These are phyloP conservation scores for Ophiostoma ips DNA, from an alignment of 2,329 filamentous ascomycete genomes.

Conservation along the genomic window DNA sequence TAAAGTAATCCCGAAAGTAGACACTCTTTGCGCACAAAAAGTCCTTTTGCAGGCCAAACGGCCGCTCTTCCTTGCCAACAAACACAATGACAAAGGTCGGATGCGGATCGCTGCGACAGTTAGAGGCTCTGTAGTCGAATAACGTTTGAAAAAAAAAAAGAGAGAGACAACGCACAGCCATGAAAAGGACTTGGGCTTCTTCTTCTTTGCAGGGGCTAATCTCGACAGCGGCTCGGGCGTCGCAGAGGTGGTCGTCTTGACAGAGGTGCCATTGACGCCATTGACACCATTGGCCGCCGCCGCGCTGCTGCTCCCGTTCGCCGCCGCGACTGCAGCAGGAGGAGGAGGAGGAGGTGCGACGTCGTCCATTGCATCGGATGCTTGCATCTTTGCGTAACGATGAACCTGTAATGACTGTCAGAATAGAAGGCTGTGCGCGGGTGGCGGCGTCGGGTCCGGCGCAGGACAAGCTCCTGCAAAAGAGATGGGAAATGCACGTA, in stretches of 20 bases:
- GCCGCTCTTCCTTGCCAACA: conserved; percentile 35
- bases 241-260: not conserved
- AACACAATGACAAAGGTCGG: conserved; percentile 41
- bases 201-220: not conserved
- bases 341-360: not conserved
- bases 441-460: too few species aligned
- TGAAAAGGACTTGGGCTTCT: conserved; percentile 14
- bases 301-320: not conserved
- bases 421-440: not conserved
- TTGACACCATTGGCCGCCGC: too few species aligned
- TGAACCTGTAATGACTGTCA: not conserved
- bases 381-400: not conserved
- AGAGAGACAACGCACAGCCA: conserved; percentile 17
- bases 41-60: conserved; percentile 45
- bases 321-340: too few species aligned
- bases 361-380: not conserved
- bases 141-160: not conserved
- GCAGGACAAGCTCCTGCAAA: too few species aligned
- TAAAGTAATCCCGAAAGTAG: conserved; percentile 34
- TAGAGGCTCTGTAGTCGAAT: not conserved
- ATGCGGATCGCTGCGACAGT: conserved; percentile 32
- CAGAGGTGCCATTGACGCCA: not conserved
- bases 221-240: not conserved
- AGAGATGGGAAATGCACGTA: too few species aligned
- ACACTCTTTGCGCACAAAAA: conserved; percentile 39